Evolutionary conservation across 2,329 filamentous ascomycete species (phyloP), one percentile per base, ranked within the genome.

Genomic region (Xylariaceae sp.): DNA sequence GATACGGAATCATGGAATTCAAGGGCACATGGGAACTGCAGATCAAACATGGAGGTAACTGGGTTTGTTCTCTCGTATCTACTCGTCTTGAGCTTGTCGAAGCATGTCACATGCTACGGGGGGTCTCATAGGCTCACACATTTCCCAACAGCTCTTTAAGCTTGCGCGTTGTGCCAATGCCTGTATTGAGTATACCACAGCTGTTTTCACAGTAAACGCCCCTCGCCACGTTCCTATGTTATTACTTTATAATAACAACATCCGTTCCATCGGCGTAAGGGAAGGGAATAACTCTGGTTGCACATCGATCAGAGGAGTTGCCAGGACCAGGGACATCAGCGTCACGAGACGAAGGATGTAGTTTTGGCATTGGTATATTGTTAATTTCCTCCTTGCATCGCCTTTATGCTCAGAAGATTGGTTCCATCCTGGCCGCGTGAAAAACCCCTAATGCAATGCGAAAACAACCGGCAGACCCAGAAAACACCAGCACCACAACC

Each of bases 401-500:
- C 67, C 62, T 57, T 59, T 65, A 65, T 68, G 62, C 67, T 66
- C 63, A 66, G 65, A 67, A 64, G 60, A 67, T 67, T 58, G 59
- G 58, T 66, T 68, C 67, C 59, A 50, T 60, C 61, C 67, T 62
- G 66, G 63, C 66, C 64, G 64, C 65, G 65, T 64, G 66, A 67
- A 66, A 60, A 69, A 66, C 60, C 67, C 67, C 61, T 65, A 68
- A 71, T 69, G 68, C 68, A 68, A 68, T 68, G 62, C 62, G 56
- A 68, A 69, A 67, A 67, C 64, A 70, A 69, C 69, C 68, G 66
- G 65, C 65, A 69, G 63, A 70, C 67, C 69, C 66, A 66, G 64
- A 69, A 69, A 66, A 69, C 65, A 62, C 57, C 56, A 57, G 50
- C 30, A 59, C 50, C 47, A 34, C 51, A 59, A 62, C 44, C 49